Conservation (phyloP, 345 rosid genomes). For the Melaleuca quinquenervia region DNA sequence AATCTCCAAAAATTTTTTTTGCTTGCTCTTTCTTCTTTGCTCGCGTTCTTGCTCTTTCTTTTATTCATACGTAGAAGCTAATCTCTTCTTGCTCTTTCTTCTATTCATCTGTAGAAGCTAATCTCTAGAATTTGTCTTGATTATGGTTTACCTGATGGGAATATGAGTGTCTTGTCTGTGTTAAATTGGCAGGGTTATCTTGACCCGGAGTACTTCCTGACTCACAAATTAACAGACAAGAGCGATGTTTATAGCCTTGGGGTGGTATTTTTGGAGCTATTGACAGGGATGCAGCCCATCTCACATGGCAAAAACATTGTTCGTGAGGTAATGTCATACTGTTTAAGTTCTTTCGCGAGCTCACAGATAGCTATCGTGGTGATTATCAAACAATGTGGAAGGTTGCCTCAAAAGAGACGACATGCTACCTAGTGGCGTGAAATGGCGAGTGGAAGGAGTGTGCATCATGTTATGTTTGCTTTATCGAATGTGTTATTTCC, state of each 20-base stretch:
- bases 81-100: too few relatives aligned
- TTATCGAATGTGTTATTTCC: not conserved
- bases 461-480: not conserved
- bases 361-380: not conserved
- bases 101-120: not conserved
- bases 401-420: not conserved
- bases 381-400: not conserved
- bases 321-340: constrained; percentile 49
- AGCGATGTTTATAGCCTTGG: constrained; percentile 97
- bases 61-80: too few relatives aligned
- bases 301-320: constrained; percentile 94
- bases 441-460: not conserved
- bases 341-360: not conserved
- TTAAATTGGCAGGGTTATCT: constrained; percentile 72
- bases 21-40: not conserved
- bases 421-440: not conserved
- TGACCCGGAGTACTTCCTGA: constrained; percentile 91
- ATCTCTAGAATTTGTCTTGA: not conserved
- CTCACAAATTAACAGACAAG: constrained; percentile 89
- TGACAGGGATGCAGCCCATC: constrained; percentile 93
- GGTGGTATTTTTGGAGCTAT: constrained; percentile 81
- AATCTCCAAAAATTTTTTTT: not conserved
- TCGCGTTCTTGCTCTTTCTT: not conserved
- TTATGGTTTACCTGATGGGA: not conserved
- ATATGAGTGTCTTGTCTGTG: not conserved